Percentiles rank a stretch among this genome's conserved stretches.
Conservation (phyloP, 1,139 yeast species). For the Sugiyamaella japonica region DNA sequence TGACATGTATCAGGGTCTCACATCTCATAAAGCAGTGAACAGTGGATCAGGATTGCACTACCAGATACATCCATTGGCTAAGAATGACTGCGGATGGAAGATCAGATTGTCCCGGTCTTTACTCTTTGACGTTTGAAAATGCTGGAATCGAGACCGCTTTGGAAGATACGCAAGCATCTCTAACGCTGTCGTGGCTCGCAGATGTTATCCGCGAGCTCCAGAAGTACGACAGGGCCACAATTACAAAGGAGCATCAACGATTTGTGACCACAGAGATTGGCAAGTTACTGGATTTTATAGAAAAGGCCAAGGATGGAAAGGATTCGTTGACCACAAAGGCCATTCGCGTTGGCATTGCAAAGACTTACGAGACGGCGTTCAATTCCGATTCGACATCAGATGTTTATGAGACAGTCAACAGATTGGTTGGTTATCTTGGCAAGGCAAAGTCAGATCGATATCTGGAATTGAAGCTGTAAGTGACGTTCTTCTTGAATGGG, state of each 20-base stretch:
- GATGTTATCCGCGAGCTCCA: slow-evolving; percentile 23
- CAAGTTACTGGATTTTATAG: slow-evolving; percentile 27
- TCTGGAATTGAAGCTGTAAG: slow-evolving; percentile 34
- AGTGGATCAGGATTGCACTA: not conserved
- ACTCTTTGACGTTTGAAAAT: slow-evolving; percentile 26
- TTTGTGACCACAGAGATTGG: slow-evolving; percentile 29
- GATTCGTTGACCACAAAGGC: slow-evolving; percentile 30
- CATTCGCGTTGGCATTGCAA: slow-evolving; percentile 29
- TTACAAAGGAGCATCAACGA: slow-evolving; percentile 27
- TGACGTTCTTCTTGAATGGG: too few species aligned
- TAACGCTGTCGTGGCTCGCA: slow-evolving; percentile 29
- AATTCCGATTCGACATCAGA: slow-evolving; percentile 26
- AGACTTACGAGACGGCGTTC: slow-evolving; percentile 27
- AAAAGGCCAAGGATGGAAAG: slow-evolving; percentile 26
- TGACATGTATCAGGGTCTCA: too few species aligned
- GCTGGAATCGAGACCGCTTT: slow-evolving; percentile 27
- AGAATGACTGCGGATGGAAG: not conserved
- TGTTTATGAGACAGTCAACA: slow-evolving; percentile 38
- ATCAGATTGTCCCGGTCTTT: not conserved
- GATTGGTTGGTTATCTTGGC: slow-evolving; percentile 30
- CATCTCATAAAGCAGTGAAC: not conserved
- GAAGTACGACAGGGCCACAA: slow-evolving; percentile 14
- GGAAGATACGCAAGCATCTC: slow-evolving; percentile 30
- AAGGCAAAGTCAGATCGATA: slow-evolving; percentile 37
- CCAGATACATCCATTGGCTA: not conserved